Evolutionary conservation across 805 yeast genomes (phyloP), one percentile per base, ranked within the genome.

Genomic region (Trichomonascus vanleenenianus): DNA sequence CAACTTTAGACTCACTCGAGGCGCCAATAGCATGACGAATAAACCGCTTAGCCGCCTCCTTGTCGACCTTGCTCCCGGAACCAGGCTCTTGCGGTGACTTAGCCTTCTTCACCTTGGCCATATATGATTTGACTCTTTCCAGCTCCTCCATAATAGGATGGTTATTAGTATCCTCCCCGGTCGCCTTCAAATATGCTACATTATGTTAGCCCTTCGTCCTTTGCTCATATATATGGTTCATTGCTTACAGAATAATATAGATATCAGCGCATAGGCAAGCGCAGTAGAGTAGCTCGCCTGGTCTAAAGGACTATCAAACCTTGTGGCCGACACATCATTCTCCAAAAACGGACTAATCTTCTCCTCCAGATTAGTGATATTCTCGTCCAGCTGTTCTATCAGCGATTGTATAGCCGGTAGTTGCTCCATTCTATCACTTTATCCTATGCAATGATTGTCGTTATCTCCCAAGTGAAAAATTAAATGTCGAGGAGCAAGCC

Each of bases 131-230:
- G 35, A 85, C 81, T 50, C 88, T 68, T 6, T 67, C 70, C 43
- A 85, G 65, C 56, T 84, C 94, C 27, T 65, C 65, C 79, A 81
- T 78, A 16, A 87, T 61, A 2, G 82, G 79, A 53, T 83, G 86
- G 5, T 63, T 59, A 9, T 70, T 71, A 1, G 81, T 74, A 47
- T 79, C 76, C 12, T 70, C 61, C 1, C 91, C 91, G 12, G 64
- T 64, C 0, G 79, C 57, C 51, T 83, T 79, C 47, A 83, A 60
- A 55, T 79, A 54, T 30, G 49, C 43, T 40, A 7, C 31, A 53
- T 51, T 47, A 33, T 30, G 34, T 39, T 31, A 37, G 40, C n/a
- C n/a, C n/a, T 40, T 18, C 31, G 11, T 14, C 15, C 33, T 6
- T 16, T 11, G 40, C 32, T 12, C 15, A 15, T n/a, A n/a, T n/a